Conservation (phyloP, 352 stramenopile species). For the Globisporangium cederbergense region DNA sequence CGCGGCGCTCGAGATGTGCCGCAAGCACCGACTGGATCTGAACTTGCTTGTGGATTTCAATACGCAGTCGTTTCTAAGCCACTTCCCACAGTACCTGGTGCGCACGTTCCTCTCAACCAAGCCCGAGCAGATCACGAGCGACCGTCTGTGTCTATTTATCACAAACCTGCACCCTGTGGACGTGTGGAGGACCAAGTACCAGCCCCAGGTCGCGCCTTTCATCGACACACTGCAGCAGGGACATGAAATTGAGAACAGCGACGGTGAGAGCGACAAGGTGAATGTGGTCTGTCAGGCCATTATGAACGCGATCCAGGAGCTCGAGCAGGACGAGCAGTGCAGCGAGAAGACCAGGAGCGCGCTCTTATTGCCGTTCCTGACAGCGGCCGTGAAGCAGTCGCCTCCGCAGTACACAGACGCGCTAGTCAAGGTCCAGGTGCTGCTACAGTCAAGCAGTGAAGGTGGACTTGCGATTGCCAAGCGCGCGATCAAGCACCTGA, state of each 20-base stretch:
- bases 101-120: constrained; percentile 27
- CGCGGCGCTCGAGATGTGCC: constrained; percentile 58
- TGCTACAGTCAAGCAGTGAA: constrained; percentile 18
- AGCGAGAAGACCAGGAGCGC: constrained; percentile 18
- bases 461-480: constrained; percentile 25
- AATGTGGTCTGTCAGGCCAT: constrained; percentile 56
- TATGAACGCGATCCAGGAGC: constrained; percentile 30
- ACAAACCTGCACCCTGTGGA: constrained; percentile 69
- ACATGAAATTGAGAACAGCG: neutral
- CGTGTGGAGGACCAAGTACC: constrained; percentile 72
- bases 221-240: neutral
- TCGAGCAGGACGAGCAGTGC: constrained; percentile 23
- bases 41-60: constrained; percentile 76
- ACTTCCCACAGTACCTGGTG: constrained; percentile 30
- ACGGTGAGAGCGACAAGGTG: constrained; percentile 31
- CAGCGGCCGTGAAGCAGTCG: constrained; percentile 59
- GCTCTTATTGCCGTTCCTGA: constrained; percentile 64
- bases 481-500: constrained; percentile 67
- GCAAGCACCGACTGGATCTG: constrained; percentile 75
- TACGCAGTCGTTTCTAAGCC: constrained; percentile 32
- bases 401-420: constrained; percentile 46
- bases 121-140: constrained; percentile 38
- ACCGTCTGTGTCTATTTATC: constrained; percentile 71
- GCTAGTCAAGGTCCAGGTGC: constrained; percentile 32
- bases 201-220: constrained; percentile 33